Evolutionary conservation across 495 filamentous ascomycete genomes (phyloP), one percentile per base, ranked within the genome.

Genomic region (Penicillium parvum): DNA sequence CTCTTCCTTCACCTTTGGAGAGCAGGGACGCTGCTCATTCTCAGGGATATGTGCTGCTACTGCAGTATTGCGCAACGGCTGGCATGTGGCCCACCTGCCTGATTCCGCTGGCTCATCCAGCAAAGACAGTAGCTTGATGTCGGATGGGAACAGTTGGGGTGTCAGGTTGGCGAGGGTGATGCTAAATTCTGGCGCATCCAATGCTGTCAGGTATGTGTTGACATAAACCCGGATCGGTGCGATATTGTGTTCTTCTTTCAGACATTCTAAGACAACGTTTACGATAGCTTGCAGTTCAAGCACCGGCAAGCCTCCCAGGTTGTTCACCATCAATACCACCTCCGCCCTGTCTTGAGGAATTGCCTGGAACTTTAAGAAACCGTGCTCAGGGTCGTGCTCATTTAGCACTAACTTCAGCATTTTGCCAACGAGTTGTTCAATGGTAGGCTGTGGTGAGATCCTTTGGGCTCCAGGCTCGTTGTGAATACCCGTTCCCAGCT

Each of bases 401-500:
- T 34, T 40, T 4, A 44, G 29, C 2, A 50, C 30, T 0, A 45
- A 32, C 17, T 45, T 45, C 19, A 40, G 15, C 32, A 43, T 40
- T 3, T 34, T 27, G 36, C 26, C 37, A 3, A 50, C 37, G 1
- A 50, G 25, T 10, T 50, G 28, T 10, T 50, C 47, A 23, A 45
- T 40, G 0, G 41, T 29, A 3, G 47, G 40, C 17, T 40, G 35
- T 15, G 40, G 41, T 2, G 47, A 45, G 26, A 50, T 40, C 2
- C 37, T 40, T 20, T 40, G 29, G 19, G 37, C 36, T 7, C 30
- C 47, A 15, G 47, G 47, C 9, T 50, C 47, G 19, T 50, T 50
- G 41, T 50, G 47, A 26, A 50, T 50, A 15, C 47, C 47, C 36
- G 42, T 44, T 11, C 47, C 47, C 5, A 50, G 11, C 4, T 45